Conservation (phyloP, 2,329 filamentous ascomycete species). For the Paecilomyces formosus region DNA sequence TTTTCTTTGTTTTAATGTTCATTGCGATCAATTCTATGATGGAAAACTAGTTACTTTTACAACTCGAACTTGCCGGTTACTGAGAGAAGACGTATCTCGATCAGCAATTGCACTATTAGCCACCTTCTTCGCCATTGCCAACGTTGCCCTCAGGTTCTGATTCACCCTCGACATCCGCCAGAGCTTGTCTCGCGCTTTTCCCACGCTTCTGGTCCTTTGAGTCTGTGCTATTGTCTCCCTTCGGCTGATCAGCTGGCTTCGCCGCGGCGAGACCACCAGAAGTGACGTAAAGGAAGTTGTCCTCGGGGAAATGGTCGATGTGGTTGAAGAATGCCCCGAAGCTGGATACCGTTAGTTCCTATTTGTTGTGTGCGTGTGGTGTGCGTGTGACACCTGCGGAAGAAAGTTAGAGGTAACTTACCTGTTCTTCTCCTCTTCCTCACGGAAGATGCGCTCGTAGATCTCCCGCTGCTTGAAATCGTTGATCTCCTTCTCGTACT, state of each 20-base stretch:
- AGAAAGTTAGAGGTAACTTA: conserved; percentile 43
- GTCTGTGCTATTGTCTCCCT: background rate
- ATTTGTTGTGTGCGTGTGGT: background rate
- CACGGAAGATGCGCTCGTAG: conserved; percentile 81
- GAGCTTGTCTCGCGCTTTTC: conserved; percentile 20
- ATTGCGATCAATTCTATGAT: background rate
- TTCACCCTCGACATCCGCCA: conserved; percentile 21
- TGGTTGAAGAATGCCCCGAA: conserved; percentile 75
- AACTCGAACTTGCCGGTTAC: too few species aligned
- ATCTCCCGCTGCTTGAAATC: conserved; percentile 90
- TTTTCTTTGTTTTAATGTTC: conserved; percentile 1
- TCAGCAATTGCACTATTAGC: conserved; percentile 4
- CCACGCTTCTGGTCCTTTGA: conserved; percentile 5
- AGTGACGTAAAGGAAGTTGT: conserved; percentile 68
- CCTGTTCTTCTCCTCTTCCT: conserved; percentile 82
- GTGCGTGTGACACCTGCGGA: background rate
- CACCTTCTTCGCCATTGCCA: conserved; percentile 13
- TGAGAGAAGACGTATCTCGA: background rate
- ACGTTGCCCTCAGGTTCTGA: conserved; percentile 12
- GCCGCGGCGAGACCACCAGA: conserved; percentile 60
- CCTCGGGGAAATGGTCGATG: conserved; percentile 64
- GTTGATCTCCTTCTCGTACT: conserved; percentile 69
- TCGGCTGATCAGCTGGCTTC: conserved; percentile 22
- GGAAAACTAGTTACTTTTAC: background rate
- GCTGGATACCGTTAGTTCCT: conserved; percentile 30